Evolutionary conservation across 345 rosid genomes (phyloP), one percentile per base, ranked within the genome.

Genomic region (Theobroma cacao): DNA sequence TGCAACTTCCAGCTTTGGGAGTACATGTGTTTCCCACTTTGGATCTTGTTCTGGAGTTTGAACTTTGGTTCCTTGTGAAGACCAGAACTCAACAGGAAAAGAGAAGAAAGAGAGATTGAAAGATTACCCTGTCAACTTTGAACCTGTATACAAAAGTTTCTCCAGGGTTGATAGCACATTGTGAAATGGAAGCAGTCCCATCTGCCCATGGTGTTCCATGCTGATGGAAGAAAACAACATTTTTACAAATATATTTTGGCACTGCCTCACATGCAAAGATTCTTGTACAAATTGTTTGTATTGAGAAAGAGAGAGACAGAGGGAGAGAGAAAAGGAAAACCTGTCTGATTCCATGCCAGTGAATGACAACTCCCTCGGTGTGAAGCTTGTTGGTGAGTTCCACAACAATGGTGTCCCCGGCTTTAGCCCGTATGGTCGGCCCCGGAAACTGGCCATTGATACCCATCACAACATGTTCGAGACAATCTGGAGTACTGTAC

Each of bases 291-390:
- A 33, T 53, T n/a, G 24, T 61, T 5, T 30, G 64, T 28, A 2
- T 2, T 18, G 31, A 26, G 34, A 60, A 36, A 34, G 15, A 65
- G 1, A 65, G 5, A 12, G n/a, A 41, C n/a, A n/a, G n/a, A 60
- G 64, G 18, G 15, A 65, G 1, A 65, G 5, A 12, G n/a, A 41
- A 14, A 41, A n/a, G 53, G 3, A 14, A 73, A 36, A 77, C 92
- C 93, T 95, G 98, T 89, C 97, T 85, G 75, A 93, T 95, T 45
- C 97, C 98, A 77, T 95, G 98, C 98, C 98, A 93, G 78, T 93
- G 98, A 70, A 95, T 92, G 66, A 91, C 98, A 52, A 92, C 90
- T 3, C 95, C 97, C 63, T 93, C 97, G 0, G 98, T 91, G 34
- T 69, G 14, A 70, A 95, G 91, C 74, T 88, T 93, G 74, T 93